Base-by-base conservation (phyloP, 2,329 filamentous ascomycete genomes). In the Neonectria hederae region DNA sequence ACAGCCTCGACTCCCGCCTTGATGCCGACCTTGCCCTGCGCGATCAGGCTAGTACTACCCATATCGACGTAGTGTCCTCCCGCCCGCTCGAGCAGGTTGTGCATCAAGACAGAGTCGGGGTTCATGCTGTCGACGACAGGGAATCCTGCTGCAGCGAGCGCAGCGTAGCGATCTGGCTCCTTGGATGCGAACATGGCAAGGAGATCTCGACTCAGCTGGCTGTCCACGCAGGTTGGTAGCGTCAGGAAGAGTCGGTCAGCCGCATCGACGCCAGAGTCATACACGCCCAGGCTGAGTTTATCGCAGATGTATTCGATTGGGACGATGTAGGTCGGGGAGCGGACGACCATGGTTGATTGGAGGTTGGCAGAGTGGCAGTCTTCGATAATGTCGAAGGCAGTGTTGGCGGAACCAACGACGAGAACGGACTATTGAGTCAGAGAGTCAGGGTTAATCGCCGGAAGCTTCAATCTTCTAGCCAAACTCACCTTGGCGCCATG, bases 1-100 rank as follows among this genome's bases (percentile, higher is more conserved):
- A 48, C 17, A 1, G 68, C 64, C 14, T 60, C 53, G 8, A 57
- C 58, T 3, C 42, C 43, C 11, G 62, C 52, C 9, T 68, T 69
- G 13, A 68, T 3, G 1, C 22, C 58, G 10, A 10, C 66, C 5
- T 58, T 69, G 1, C 60, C 62, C 7, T 61, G 54, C 0, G 30
- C 46, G 3, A 71, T 22, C 1, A 68, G 14, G 3, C 61, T 13
- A 2, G 65, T 68, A 8, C 14, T 48, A 1, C 68, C 69, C 0
- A 59, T 35, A 3, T 71, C 68, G 5, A 71, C 32, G 13, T 71
- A 71, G 2, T 69, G 66, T 0, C 66, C 57, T 1, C 60, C 62
- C 0, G 62, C 59, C 11, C 21, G 56, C 32, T 71, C 66, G 10
- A 71, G 13, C 2, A 71, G 4, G 4, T 71, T 69, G 0, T 48